Conservation (phyloP, 176 grass and related monocot species). For the Aegilops speltoides region DNA sequence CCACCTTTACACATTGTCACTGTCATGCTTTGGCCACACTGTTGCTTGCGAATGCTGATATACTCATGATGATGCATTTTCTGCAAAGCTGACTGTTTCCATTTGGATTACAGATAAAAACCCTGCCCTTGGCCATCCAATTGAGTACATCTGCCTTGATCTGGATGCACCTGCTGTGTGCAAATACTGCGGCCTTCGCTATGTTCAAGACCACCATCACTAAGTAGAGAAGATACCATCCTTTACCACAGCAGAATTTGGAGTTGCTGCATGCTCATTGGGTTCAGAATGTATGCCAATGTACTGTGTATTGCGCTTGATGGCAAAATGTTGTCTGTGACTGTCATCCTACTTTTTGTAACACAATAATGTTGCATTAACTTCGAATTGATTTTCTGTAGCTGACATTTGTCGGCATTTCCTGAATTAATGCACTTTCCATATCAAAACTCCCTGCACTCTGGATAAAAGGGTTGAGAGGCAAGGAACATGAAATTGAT, state of each 20-base stretch:
- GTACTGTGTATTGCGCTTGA: conserved; percentile 20
- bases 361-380: conserved; percentile 33
- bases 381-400: conserved; percentile 22
- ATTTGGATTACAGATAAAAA: conserved; percentile 55
- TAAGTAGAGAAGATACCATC: conserved; percentile 28
- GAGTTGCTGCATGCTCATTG: conserved; percentile 39
- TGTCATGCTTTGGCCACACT: background rate
- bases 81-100: conserved; percentile 34
- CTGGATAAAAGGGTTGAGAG: background rate
- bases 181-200: conserved; percentile 97
- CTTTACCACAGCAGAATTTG: conserved; percentile 30
- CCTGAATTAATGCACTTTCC: background rate
- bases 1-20: background rate
- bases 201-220: conserved; percentile 88
- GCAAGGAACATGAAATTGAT: background rate
- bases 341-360: conserved; percentile 11
- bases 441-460: background rate
- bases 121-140: conserved; percentile 81
- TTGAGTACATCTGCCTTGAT: conserved; percentile 97
- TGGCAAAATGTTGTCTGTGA: conserved; percentile 6
- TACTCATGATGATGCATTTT: conserved; percentile 11
- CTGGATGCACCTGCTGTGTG: conserved; percentile 69
- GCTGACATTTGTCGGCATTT: background rate
- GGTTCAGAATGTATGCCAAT: conserved; percentile 28
- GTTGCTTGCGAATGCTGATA: background rate